Conservation (phyloP, 2,329 filamentous ascomycete species). For the Thelonectria olida region DNA sequence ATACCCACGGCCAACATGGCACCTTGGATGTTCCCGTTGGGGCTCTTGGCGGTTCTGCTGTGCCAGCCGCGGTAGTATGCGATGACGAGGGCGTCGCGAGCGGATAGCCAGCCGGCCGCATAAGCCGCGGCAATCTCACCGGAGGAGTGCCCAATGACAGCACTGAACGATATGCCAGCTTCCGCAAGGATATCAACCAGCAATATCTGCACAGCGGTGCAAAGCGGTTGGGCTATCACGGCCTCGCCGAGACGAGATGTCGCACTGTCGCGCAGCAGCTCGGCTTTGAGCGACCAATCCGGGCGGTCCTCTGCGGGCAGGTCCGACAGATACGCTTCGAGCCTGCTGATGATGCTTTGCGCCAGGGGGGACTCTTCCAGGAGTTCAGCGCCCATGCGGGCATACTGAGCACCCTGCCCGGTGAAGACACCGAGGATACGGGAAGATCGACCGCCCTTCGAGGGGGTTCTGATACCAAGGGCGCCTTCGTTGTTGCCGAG, state of each 20-base stretch:
- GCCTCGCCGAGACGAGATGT: slow-evolving; percentile 26
- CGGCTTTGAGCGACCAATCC: slow-evolving; percentile 30
- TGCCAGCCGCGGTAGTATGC: slow-evolving; percentile 23
- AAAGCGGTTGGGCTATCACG: slow-evolving; percentile 44
- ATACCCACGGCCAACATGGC: slow-evolving; percentile 37
- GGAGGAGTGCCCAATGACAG: slow-evolving; percentile 58
- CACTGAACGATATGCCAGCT: slow-evolving; percentile 45
- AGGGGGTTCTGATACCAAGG: too few species aligned
- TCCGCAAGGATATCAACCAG: slow-evolving; percentile 39
- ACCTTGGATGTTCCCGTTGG: neutral
- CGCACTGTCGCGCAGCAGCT: neutral
- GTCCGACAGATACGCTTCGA: slow-evolving; percentile 34
- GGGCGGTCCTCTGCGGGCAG: slow-evolving; percentile 35
- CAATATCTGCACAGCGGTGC: slow-evolving; percentile 42
- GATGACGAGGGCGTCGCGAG: slow-evolving; percentile 37
- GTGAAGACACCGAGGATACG: slow-evolving; percentile 45
- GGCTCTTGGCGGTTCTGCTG: neutral
- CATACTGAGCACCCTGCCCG: slow-evolving; percentile 47
- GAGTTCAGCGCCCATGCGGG: slow-evolving; percentile 44
- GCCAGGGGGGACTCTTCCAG: slow-evolving; percentile 13
- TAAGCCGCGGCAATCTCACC: slow-evolving; percentile 62
- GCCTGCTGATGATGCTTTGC: slow-evolving; percentile 18
- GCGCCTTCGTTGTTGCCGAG: too few species aligned
- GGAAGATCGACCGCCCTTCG: too few species aligned
- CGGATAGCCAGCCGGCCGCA: slow-evolving; percentile 53